Evolutionary conservation across 805 yeast species (phyloP).

Genomic region (Deakozyma indianensis): DNA sequence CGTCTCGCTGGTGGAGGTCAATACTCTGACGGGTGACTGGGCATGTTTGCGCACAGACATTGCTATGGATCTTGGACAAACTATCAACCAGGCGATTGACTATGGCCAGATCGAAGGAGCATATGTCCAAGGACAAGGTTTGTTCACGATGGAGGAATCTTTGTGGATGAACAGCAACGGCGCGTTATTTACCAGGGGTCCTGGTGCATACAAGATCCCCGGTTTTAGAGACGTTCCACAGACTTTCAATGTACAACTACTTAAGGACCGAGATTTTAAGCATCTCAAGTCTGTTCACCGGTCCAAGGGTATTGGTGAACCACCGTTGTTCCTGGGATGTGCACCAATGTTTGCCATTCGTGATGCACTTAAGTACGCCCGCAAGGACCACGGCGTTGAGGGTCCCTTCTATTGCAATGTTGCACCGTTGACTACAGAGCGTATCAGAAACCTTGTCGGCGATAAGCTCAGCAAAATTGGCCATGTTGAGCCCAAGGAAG

Average conservation of each 20-base stretch:
- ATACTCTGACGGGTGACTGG: conserved; percentile 36
- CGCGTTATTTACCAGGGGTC: conserved; percentile 30
- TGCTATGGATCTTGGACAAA: conserved; percentile 35
- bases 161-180: conserved; percentile 30
- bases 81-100: conserved; percentile 34
- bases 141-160: conserved; percentile 34
- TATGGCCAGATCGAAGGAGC: conserved; percentile 40
- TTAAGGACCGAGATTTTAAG: conserved; percentile 27
- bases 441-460: conserved; percentile 27
- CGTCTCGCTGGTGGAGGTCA: conserved; percentile 29
- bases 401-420: conserved; percentile 7
- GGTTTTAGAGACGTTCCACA: conserved; percentile 36
- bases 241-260: conserved; percentile 27
- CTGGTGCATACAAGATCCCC: conserved; percentile 36
- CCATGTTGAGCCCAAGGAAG: conserved; percentile 21
- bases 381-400: conserved; percentile 19
- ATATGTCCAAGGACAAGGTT: conserved; percentile 35
- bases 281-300: conserved; percentile 31
- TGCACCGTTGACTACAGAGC: conserved; percentile 31
- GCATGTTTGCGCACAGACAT: conserved; percentile 27
- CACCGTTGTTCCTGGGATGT: conserved; percentile 34
- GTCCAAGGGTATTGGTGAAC: conserved; percentile 37
- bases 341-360: conserved; percentile 30
- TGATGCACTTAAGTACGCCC: conserved; percentile 27
- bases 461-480: conserved; percentile 22